Evolutionary conservation across 139 green algal genomes (phyloP), one percentile per base, ranked within the genome.

Genomic region (Mychonastes homosphaera): DNA sequence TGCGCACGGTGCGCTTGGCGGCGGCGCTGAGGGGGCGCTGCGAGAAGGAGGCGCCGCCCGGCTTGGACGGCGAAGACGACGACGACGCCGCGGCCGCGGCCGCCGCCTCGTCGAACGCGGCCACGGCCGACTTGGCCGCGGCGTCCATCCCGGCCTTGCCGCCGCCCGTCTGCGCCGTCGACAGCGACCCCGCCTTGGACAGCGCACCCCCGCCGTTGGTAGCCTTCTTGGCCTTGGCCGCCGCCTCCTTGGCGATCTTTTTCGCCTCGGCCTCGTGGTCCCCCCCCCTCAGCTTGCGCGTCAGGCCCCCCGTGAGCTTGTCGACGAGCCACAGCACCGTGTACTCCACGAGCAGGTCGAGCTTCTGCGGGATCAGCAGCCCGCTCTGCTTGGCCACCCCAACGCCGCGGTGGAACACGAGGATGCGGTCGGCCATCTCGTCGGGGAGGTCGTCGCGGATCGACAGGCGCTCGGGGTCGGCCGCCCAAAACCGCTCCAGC

Each of bases 391-490:
- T 69, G 9, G 61, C 62, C 19, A 62, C 47, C 8, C 63, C 60
- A 2, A 79, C 51, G 32, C 79, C 75, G 8, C 80, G 65, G 62
- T 87, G 76, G 71, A 86, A 85, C 30, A 90, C 62, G 36, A 90
- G 57, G 52, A 86, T 79, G 30, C 64, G 54, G 46, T 90, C 80
- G 33, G 60, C 60, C 49, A 69, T 62, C 26, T 45, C 47, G 34
- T 62, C 53, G 19, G 62, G 53, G 19, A 69, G 43, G 9, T 44
- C 50, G 6, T 30, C 28, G 8, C 62, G 27, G 30, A 63, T 55
- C 2, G 41, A 33, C 13, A 23, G 52, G 26, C 73, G 33, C 4
- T 49, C 56, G 0, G 63, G 62, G 29, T 34, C 58, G 19, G 40
- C 50, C 1, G 51, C 35, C 81, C 81, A 88, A 53, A 71, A 79